Evolutionary conservation across 306 rosid species (phyloP).

Genomic region (Fragaria vesca): DNA sequence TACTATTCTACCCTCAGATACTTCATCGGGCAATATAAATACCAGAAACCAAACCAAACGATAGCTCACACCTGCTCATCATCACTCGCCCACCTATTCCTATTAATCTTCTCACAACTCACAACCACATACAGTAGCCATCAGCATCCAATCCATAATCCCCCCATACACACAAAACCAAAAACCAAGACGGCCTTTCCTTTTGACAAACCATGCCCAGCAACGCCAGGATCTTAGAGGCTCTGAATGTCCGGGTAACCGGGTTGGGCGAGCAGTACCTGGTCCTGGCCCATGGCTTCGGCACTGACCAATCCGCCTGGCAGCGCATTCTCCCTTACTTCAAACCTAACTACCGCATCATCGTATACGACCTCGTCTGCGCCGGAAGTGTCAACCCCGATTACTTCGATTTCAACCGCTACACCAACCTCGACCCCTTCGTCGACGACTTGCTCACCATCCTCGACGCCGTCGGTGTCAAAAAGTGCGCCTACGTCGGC

Average conservation of each 20-base stretch:
- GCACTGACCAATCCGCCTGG: conserved; percentile 99
- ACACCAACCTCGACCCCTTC: conserved; percentile 80
- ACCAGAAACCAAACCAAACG: background rate
- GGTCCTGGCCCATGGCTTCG: conserved; percentile 81
- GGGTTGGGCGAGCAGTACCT: conserved; percentile 73
- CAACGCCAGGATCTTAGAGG: conserved; percentile 58
- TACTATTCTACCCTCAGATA: background rate
- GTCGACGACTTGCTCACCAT: conserved; percentile 80
- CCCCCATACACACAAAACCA: background rate
- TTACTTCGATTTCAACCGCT: conserved; percentile 77
- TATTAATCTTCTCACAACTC: background rate
- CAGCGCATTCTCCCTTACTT: conserved; percentile 73
- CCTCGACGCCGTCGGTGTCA: conserved; percentile 60
- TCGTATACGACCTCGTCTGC: conserved; percentile 93
- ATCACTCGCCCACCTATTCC: background rate
- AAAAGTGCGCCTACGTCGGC: conserved; percentile 78
- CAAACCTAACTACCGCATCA: conserved; percentile 61
- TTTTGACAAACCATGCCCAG: conserved; percentile 5
- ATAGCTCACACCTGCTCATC: background rate
- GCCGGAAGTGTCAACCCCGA: conserved; percentile 99
- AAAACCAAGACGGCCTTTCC: background rate
- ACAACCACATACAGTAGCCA: background rate
- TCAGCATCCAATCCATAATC: background rate
- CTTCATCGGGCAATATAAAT: background rate
- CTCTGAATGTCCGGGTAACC: conserved; percentile 69